Evolutionary conservation across 495 filamentous ascomycete species (phyloP).

Genomic region (Penicillium maclennaniae): DNA sequence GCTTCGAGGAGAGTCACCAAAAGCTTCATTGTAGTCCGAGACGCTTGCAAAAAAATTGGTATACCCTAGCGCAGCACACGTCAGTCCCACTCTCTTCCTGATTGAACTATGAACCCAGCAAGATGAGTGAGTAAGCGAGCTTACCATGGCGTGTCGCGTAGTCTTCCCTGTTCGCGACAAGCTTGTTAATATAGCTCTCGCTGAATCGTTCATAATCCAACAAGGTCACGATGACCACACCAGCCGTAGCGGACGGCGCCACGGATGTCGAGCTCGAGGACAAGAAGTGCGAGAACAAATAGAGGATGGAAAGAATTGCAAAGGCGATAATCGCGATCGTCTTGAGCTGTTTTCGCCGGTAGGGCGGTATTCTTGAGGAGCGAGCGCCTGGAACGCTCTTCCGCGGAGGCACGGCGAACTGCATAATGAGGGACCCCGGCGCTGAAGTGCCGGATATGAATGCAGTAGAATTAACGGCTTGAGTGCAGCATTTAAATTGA

Average conservation of each 20-base stretch:
- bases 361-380: constrained; percentile 54
- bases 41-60: constrained; percentile 73
- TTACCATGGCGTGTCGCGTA: constrained; percentile 89
- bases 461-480: constrained; percentile 1
- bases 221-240: constrained; percentile 83
- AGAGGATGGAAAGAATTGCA: constrained; percentile 56
- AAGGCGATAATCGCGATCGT: constrained; percentile 54
- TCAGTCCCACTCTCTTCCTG: not conserved
- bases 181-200: constrained; percentile 60
- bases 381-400: constrained; percentile 64
- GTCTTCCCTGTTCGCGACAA: constrained; percentile 76
- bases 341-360: constrained; percentile 67
- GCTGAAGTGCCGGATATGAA: constrained; percentile 12
- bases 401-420: constrained; percentile 84
- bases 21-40: constrained; percentile 61
- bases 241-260: constrained; percentile 65
- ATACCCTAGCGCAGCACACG: constrained; percentile 60
- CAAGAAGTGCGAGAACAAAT: constrained; percentile 54
- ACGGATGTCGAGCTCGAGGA: constrained; percentile 32
- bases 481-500: constrained; percentile 11
- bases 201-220: constrained; percentile 62
- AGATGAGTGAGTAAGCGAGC: constrained; percentile 10
- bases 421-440: constrained; percentile 56
- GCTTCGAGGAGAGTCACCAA: constrained; percentile 60
- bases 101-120: not conserved